Base-by-base conservation (phyloP, 2,329 filamentous ascomycete genomes). In the Thielaviopsis populi region DNA sequence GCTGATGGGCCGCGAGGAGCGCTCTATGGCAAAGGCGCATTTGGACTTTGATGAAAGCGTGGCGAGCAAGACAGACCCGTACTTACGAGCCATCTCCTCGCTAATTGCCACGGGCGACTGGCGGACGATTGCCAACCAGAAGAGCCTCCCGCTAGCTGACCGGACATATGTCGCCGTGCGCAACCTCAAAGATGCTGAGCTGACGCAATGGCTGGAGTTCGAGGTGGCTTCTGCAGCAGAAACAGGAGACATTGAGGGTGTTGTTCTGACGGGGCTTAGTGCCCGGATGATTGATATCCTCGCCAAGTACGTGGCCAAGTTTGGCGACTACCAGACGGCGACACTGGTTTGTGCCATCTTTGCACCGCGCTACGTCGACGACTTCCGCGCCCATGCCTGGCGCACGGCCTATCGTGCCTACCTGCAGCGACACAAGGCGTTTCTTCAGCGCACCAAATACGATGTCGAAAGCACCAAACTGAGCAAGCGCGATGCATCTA, bases 71-170 rank as follows among this genome's bases (percentile, higher is more conserved):
- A 84, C 85, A 0, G 88, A 94, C 69, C 86, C 88, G 0, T 92
- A 91, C 70, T 80, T 94, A 27, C 85, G 88, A 63, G 88, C 88
- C 5, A 86, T 94, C 59, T 88, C 89, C 27, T 84, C 85, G 2
- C 84, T 89, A 68, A 88, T 94, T 66, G 84, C 86, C 10, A 89
- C 85, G 0, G 86, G 86, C 3, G 82, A 90, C 71, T 94, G 89
- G 89, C 77, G 81, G 19, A 80, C 81, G 48, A 87, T 94, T 48
- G 85, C 87, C 46, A 82, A 86, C 67, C 88, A 91, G 70, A 77
- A 80, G 22, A 87, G 88, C 33, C 79, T 95, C 1, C 86, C 88
- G 0, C 79, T 94, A 1, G 80, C 84, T 13, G 88, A 92, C 70
- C 84, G 89, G 42, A 81, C 87, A 22, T 87, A 84, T 64, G 81